phyloP scores from a whole-genome alignment of 768 basidiomycete species.

The Russula lepida region DNA sequence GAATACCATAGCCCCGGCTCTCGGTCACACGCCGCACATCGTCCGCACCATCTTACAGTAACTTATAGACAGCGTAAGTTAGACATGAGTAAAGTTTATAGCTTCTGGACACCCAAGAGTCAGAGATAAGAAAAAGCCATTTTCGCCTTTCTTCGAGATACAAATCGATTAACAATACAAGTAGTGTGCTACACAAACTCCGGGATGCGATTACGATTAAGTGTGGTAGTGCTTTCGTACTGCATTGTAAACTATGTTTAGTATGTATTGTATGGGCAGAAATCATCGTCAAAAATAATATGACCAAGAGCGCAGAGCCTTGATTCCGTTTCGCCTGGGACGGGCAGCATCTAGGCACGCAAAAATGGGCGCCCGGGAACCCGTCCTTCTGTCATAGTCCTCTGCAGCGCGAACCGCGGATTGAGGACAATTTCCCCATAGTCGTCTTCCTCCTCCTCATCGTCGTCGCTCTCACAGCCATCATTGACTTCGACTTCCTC shows the following conservation, averaged over 20 bases:
- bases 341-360: neutral
- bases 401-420: constrained; percentile 11
- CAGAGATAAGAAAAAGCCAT: neutral
- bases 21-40: neutral
- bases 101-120: neutral
- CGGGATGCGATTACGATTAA: constrained; percentile 1
- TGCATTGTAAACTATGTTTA: neutral
- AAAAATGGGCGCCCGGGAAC: neutral
- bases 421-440: constrained; percentile 20
- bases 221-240: neutral
- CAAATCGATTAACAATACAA: constrained; percentile 19
- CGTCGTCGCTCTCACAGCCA: constrained; percentile 9
- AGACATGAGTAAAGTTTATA: neutral
- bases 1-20: too few species aligned
- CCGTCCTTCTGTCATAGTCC: neutral
- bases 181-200: constrained; percentile 14
- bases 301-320: neutral
- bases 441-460: constrained; percentile 20
- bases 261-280: neutral
- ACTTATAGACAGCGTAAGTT: neutral
- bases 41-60: too few species aligned
- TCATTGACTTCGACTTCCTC: neutral
- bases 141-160: neutral
- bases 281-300: neutral
- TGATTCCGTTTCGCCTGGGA: neutral